Base-by-base conservation (phyloP, 176 grass and related monocot species). In the Cocos nucifera region DNA sequence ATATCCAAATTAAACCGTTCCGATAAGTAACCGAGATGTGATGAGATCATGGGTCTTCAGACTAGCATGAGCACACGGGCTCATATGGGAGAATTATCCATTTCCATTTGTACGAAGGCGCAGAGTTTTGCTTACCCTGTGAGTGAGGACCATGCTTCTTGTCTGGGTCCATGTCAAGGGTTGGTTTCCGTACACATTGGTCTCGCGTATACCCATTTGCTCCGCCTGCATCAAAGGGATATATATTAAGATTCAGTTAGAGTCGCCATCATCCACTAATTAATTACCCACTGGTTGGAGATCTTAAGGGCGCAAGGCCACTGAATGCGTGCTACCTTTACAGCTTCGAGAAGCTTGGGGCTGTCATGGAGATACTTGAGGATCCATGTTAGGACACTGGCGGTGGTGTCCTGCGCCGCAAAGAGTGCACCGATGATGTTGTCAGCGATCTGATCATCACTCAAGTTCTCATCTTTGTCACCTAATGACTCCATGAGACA, bases 371-470 rank as follows among this genome's bases (percentile, higher is more conserved):
- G 84, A 77, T 92, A 93, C 77, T 98, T 98, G 30, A 89, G 24
- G 58, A 86, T 86, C 94, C 94, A 98, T 17, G 94, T 98, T 57
- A 92, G 85, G 75, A 66, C 79, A 82, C 94, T 98, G 30, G 94
- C 88, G 44, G 94, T 98, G 30, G 94, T 98, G 83, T 98, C 94
- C 71, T 98, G 94, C 59, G 94, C 94, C 18, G 94, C 94, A 69
- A 98, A 98, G 25, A 98, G 76, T 19, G 92, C 84, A 44, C 94
- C 94, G 56, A 98, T 92, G 21, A 93, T 59, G 85, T 98, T 98
- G 75, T 98, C 94, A 20, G 84, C 76, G 56, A 98, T 27, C 69
- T 98, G 84, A 69, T 89, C 88, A 57, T 98, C 88, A 49, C 48
- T 77, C 16, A 93, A 78, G 19, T 73, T 66, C 57, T 64, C 75